phyloP scores from a whole-genome alignment of 805 yeast species.

The Lachancea lanzarotensis region DNA sequence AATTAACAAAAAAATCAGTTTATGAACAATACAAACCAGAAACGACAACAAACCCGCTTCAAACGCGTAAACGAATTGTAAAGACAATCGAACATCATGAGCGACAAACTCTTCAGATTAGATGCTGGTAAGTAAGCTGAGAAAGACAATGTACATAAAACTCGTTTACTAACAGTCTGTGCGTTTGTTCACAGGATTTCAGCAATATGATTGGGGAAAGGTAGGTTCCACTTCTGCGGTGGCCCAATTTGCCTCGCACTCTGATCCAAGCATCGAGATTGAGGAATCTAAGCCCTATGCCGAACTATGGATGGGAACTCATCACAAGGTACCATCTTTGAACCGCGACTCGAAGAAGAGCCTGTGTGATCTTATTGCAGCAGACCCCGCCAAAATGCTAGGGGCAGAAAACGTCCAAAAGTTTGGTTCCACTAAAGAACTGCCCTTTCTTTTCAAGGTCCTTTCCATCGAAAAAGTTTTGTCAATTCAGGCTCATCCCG shows the following conservation, averaged over 20 bases:
- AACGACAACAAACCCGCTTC: neutral
- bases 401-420: constrained; percentile 52
- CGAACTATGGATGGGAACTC: constrained; percentile 99
- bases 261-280: constrained; percentile 55
- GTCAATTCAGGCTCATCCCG: constrained; percentile 97
- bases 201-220: constrained; percentile 85
- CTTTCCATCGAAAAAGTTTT: constrained; percentile 88
- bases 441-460: constrained; percentile 93
- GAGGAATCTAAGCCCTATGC: constrained; percentile 86
- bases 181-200: constrained; percentile 44
- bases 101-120: constrained; percentile 34
- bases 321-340: constrained; percentile 80
- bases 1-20: neutral
- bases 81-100: constrained; percentile 17
- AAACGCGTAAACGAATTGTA: constrained; percentile 3
- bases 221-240: constrained; percentile 80
- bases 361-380: constrained; percentile 60
- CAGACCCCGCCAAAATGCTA: constrained; percentile 51
- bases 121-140: constrained; percentile 32
- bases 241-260: constrained; percentile 73
- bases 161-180: neutral
- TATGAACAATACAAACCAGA: neutral
- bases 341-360: constrained; percentile 48
- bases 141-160: neutral
- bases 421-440: constrained; percentile 62